phyloP scores from a whole-genome alignment of 2,329 filamentous ascomycete species.

The Colletotrichum sp. region DNA sequence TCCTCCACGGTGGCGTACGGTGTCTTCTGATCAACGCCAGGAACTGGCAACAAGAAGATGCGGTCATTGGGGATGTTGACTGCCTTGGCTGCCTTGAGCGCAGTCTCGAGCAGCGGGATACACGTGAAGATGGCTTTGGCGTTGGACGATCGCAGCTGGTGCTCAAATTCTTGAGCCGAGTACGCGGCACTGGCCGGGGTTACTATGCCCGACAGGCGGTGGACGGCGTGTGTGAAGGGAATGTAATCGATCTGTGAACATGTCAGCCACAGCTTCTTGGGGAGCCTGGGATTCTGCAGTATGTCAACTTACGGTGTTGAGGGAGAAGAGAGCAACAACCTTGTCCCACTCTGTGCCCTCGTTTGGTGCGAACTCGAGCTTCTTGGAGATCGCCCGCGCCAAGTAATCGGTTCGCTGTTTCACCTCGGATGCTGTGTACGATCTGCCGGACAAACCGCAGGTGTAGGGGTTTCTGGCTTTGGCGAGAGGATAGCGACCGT shows the following conservation, averaged over 20 bases:
- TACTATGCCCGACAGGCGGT: constrained; percentile 75
- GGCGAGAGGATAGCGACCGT: constrained; percentile 69
- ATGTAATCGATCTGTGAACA: constrained; percentile 73
- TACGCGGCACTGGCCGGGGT: constrained; percentile 80
- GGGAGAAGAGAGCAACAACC: constrained; percentile 76
- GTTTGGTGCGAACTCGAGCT: constrained; percentile 74
- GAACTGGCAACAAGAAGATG: constrained; percentile 73
- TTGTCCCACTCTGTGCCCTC: constrained; percentile 82
- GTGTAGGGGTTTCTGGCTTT: constrained; percentile 75
- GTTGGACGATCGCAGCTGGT: constrained; percentile 73
- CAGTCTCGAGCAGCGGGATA: constrained; percentile 63
- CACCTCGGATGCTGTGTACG: constrained; percentile 68
- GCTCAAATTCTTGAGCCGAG: constrained; percentile 70
- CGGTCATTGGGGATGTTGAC: constrained; percentile 64
- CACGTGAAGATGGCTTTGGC: constrained; percentile 77
- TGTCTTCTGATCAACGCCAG: constrained; percentile 55
- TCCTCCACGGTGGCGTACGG: constrained; percentile 71
- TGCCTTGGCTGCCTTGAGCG: constrained; percentile 66
- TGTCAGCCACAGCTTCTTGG: background rate
- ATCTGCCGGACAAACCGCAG: constrained; percentile 75
- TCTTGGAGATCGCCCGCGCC: constrained; percentile 70
- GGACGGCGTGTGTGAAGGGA: constrained; percentile 74
- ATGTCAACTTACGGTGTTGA: constrained; percentile 70
- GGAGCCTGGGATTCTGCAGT: background rate
- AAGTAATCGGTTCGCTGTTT: constrained; percentile 70